phyloP scores from a whole-genome alignment of 164 flowering plant species.

The Nymphaea thermarum region DNA sequence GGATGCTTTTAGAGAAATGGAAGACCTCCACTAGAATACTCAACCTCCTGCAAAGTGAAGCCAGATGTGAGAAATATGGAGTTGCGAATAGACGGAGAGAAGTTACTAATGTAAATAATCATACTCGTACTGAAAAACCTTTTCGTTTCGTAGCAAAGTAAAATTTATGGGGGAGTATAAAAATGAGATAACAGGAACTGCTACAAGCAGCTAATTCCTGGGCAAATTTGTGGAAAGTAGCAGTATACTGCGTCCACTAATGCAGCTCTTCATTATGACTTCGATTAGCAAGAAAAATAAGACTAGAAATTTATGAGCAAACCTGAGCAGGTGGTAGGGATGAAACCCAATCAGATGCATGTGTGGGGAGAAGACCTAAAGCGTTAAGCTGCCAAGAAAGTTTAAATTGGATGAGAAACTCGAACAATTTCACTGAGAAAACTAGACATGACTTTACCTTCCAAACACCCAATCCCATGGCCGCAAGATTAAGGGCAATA shows the following conservation, averaged over 20 bases:
- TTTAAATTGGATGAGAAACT: constrained; percentile 1
- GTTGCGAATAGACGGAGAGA: too few species aligned
- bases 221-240: background rate
- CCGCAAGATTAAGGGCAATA: constrained; percentile 78
- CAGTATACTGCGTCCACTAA: background rate
- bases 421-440: background rate
- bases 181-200: background rate
- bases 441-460: constrained; percentile 39
- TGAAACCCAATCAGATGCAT: constrained; percentile 98
- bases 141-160: background rate
- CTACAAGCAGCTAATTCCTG: background rate
- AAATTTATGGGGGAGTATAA: background rate
- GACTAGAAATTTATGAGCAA: background rate
- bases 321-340: constrained; percentile 95
- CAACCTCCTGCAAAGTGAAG: constrained; percentile 15
- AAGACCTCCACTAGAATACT: constrained; percentile 19
- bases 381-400: constrained; percentile 62
- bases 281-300: too few species aligned
- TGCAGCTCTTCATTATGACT: too few species aligned
- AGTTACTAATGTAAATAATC: background rate
- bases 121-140: background rate
- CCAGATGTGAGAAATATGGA: background rate
- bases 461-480: constrained; percentile 81
- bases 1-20: background rate
- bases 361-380: constrained; percentile 96